phyloP scores from a whole-genome alignment of 306 rosid genomes.

The Pyrus communis region DNA sequence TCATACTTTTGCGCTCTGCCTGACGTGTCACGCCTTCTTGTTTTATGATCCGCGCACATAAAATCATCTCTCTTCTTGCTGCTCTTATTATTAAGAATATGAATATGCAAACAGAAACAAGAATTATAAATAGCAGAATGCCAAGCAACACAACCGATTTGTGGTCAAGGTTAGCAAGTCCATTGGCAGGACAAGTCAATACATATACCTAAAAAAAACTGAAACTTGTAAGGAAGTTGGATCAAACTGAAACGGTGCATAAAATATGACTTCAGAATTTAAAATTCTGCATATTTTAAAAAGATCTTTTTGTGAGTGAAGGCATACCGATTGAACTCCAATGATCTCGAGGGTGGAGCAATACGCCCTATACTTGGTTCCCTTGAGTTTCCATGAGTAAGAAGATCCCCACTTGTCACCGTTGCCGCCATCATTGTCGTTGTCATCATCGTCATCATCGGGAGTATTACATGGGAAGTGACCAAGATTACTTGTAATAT shows the following conservation, averaged over 20 bases:
- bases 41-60: conserved; percentile 51
- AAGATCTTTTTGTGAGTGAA: not conserved
- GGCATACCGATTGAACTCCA: conserved; percentile 17
- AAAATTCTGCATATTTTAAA: no score
- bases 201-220: conserved; percentile 47
- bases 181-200: conserved; percentile 35
- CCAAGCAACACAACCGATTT: conserved; percentile 16
- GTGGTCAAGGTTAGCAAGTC: conserved; percentile 8
- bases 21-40: conserved; percentile 67
- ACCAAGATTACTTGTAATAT: not conserved
- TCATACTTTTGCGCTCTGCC: conserved; percentile 69
- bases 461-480: conserved; percentile 6
- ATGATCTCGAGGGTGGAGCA: conserved; percentile 13
- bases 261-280: not conserved
- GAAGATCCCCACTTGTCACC: not conserved
- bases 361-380: not conserved
- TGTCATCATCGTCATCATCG: no score
- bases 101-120: conserved; percentile 26
- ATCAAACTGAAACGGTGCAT: not conserved
- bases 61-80: conserved; percentile 45
- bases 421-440: not conserved
- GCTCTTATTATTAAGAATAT: conserved; percentile 15
- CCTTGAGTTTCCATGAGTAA: not conserved
- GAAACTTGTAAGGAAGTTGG: not conserved
- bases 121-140: conserved; percentile 27